These are phyloP conservation scores for Eryngium alpinum DNA, from an alignment of 140 eudicot species.

Conservation along the genomic window DNA sequence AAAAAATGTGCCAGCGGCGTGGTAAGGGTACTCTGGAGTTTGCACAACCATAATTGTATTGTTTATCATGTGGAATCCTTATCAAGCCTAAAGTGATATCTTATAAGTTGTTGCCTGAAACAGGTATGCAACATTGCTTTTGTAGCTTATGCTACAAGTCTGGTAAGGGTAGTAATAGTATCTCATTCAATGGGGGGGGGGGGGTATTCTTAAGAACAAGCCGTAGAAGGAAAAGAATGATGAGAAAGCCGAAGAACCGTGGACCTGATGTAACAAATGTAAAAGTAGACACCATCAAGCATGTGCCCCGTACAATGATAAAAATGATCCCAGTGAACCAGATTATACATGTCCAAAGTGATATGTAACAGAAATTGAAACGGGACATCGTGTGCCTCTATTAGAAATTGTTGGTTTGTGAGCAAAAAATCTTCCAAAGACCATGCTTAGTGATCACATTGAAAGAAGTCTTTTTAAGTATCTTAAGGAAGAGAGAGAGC, in stretches of 20 bases:
- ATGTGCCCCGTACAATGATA: slow-evolving; percentile 67
- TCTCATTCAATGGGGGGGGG: slow-evolving; percentile 45
- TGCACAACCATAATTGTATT: slow-evolving; percentile 55
- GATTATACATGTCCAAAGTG: slow-evolving; percentile 76
- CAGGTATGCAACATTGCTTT: slow-evolving; percentile 36
- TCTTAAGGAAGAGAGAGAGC: slow-evolving; percentile 61
- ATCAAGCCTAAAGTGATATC: slow-evolving; percentile 44
- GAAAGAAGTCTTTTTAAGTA: slow-evolving; percentile 50
- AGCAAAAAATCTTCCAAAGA: slow-evolving; percentile 60
- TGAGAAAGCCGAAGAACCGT: slow-evolving; percentile 55
- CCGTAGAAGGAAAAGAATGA: slow-evolving; percentile 37
- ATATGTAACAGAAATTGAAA: slow-evolving; percentile 43
- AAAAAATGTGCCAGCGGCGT: slow-evolving; percentile 66
- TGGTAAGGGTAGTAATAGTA: slow-evolving; percentile 32
- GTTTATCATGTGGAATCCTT: slow-evolving; percentile 46
- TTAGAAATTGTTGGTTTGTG: slow-evolving; percentile 45
- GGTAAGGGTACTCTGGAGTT: slow-evolving; percentile 39
- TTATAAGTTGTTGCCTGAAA: slow-evolving; percentile 32
- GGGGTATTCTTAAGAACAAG: slow-evolving; percentile 35
- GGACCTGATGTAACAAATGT: slow-evolving; percentile 86
- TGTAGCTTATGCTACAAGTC: slow-evolving; percentile 52
- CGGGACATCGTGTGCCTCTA: slow-evolving; percentile 42
- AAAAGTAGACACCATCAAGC: slow-evolving; percentile 75
- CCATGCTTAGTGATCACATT: slow-evolving; percentile 71
- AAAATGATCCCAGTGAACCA: slow-evolving; percentile 47